Conservation (phyloP, 768 basidiomycete species). For the Tricholoma sp. region DNA sequence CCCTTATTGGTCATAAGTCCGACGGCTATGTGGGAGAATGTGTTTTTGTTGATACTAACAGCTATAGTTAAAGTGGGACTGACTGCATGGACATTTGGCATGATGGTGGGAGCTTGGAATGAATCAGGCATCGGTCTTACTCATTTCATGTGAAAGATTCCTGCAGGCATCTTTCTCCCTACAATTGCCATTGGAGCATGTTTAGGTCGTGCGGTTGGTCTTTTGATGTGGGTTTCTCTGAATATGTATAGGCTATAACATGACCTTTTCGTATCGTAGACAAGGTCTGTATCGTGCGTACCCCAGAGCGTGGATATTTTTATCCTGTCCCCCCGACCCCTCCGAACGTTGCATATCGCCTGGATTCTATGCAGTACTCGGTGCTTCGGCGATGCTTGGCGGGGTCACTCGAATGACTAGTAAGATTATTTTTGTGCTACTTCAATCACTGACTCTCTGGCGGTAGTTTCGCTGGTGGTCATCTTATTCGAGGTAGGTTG, state of each 20-base stretch:
- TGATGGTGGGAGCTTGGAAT: constrained; percentile 48
- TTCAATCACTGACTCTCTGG: constrained; percentile 1
- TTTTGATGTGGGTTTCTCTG: constrained; percentile 48
- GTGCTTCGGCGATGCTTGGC: constrained; percentile 70
- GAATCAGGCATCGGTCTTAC: not conserved
- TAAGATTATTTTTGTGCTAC: constrained; percentile 23
- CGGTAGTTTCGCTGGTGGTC: constrained; percentile 65
- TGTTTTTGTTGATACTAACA: constrained; percentile 61
- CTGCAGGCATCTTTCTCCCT: constrained; percentile 73
- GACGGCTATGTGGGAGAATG: constrained; percentile 60
- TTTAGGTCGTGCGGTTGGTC: constrained; percentile 64
- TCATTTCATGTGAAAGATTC: constrained; percentile 39
- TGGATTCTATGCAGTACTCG: constrained; percentile 74
- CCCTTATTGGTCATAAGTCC: constrained; percentile 35
- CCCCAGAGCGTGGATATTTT: constrained; percentile 65
- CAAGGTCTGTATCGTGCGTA: constrained; percentile 65
- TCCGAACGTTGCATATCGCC: constrained; percentile 66
- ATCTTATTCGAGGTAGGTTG: constrained; percentile 63
- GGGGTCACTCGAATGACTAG: constrained; percentile 78
- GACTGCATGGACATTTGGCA: constrained; percentile 76
- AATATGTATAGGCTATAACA: not conserved
- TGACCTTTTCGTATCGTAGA: constrained; percentile 26
- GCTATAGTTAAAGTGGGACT: constrained; percentile 55
- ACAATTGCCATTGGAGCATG: constrained; percentile 74
- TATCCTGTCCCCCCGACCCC: constrained; percentile 68